Percentiles rank a stretch among this genome's conserved stretches.
phyloP scores from a whole-genome alignment of 2,329 filamentous ascomycete genomes.

The Camillea tinctor region DNA sequence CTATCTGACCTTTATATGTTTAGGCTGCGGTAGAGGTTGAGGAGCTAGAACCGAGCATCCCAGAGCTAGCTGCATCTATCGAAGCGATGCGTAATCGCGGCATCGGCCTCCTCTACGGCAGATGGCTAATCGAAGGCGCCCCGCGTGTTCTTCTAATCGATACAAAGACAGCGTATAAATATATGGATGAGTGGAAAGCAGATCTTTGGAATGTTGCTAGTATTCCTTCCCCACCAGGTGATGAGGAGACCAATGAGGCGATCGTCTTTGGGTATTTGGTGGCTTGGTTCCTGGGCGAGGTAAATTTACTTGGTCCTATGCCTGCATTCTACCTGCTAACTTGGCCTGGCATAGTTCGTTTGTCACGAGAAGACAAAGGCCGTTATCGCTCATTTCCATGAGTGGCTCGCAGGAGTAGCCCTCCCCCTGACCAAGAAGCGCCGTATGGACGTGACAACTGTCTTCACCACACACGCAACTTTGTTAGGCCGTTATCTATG shows the following conservation, averaged over 20 bases:
- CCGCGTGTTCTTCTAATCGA: slow-evolving; percentile 93
- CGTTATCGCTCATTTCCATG: slow-evolving; percentile 97
- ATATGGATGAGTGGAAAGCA: slow-evolving; percentile 93
- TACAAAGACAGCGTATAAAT: slow-evolving; percentile 87
- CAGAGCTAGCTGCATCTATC: slow-evolving; percentile 78
- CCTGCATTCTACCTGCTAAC: slow-evolving; percentile 11
- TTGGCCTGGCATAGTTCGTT: slow-evolving; percentile 65
- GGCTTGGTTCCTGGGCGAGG: slow-evolving; percentile 97
- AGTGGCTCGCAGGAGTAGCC: slow-evolving; percentile 95
- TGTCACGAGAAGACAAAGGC: slow-evolving; percentile 88
- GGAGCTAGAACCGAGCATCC: slow-evolving; percentile 79
- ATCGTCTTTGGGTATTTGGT: slow-evolving; percentile 97
- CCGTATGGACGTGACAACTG: slow-evolving; percentile 93
- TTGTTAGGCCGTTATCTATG: slow-evolving; percentile 94
- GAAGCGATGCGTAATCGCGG: slow-evolving; percentile 90
- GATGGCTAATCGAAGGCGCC: slow-evolving; percentile 97
- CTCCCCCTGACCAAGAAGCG: slow-evolving; percentile 90
- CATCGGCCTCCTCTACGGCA: slow-evolving; percentile 85
- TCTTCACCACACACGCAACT: slow-evolving; percentile 97
- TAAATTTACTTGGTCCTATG: slow-evolving; percentile 41
- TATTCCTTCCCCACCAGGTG: slow-evolving; percentile 88
- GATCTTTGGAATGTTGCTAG: slow-evolving; percentile 91
- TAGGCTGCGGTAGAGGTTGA: slow-evolving; percentile 98
- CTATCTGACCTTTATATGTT: neutral
- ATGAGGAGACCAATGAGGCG: slow-evolving; percentile 95